A percentile compares a stretch with the other conserved stretches of the same genome.
These are phyloP conservation scores for Aegilops sharonensis DNA, from an alignment of 176 grass and related monocot genomes.

Conservation along the genomic window DNA sequence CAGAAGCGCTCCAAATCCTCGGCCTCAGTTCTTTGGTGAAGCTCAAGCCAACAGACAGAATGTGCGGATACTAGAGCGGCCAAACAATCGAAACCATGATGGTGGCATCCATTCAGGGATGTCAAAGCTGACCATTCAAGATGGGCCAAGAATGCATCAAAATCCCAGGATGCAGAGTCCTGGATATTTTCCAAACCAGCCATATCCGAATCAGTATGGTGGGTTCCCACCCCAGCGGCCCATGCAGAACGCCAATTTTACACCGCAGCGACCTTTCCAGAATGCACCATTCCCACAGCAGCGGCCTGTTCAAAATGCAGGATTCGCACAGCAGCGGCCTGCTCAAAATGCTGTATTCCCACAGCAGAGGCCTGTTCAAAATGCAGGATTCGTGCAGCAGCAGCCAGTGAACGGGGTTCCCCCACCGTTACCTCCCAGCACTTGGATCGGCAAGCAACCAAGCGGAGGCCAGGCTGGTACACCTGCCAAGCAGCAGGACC, in stretches of 20 bases:
- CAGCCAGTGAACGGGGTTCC: constrained; percentile 48
- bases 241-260: constrained; percentile 23
- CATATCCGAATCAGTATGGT: constrained; percentile 31
- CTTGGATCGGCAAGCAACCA: constrained; percentile 77
- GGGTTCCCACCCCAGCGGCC: constrained; percentile 41
- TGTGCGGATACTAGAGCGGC: constrained; percentile 41
- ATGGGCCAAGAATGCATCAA: constrained; percentile 42
- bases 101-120: constrained; percentile 48
- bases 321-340: constrained; percentile 20
- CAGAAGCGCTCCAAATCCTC: constrained; percentile 57
- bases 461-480: constrained; percentile 33
- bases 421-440: constrained; percentile 71
- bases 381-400: constrained; percentile 22
- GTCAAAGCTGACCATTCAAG: constrained; percentile 62
- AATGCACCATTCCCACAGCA: background rate
- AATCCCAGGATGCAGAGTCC: constrained; percentile 44
- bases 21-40: constrained; percentile 51
- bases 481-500: constrained; percentile 41
- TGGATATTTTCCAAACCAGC: constrained; percentile 36
- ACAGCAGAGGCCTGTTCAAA: constrained; percentile 4
- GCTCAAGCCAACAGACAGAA: constrained; percentile 53
- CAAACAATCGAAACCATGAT: constrained; percentile 41
- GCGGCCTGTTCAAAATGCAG: constrained; percentile 36
- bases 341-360: constrained; percentile 25
- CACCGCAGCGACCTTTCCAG: constrained; percentile 7